These are phyloP conservation scores for Eucalyptus erythrocorys DNA, from an alignment of 345 rosid genomes.

Conservation along the genomic window DNA sequence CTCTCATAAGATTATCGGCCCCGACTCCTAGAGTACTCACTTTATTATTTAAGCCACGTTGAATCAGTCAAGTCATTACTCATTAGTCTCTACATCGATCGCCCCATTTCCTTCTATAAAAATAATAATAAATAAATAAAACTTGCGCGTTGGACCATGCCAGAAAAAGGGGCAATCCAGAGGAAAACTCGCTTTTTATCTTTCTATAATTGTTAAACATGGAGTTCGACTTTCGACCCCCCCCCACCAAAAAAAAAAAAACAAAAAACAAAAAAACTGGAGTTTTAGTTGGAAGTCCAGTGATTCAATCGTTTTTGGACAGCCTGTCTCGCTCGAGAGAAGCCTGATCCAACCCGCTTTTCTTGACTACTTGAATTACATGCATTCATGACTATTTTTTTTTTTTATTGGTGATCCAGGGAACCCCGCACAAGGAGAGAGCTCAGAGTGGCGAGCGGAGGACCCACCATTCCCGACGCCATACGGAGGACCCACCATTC, in stretches of 20 bases:
- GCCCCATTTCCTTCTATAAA: not conserved
- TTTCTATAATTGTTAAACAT: too few species aligned
- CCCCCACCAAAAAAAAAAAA: too few species aligned
- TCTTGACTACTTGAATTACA: too few species aligned
- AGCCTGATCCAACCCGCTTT: too few species aligned
- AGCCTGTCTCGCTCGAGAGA: not conserved
- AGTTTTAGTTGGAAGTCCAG: not conserved
- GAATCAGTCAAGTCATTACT: not conserved
- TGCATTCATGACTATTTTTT: too few species aligned
- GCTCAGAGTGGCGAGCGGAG: too few species aligned
- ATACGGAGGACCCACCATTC: too few species aligned
- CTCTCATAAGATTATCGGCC: not conserved
- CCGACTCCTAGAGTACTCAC: not conserved
- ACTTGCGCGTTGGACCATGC: not conserved
- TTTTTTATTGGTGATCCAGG: too few species aligned
- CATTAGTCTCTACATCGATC: not conserved
- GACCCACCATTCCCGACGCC: too few species aligned
- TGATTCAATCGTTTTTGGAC: not conserved
- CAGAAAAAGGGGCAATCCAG: not conserved
- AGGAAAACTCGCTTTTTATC: not conserved
- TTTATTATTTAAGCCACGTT: not conserved
- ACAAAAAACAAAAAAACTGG: too few species aligned
- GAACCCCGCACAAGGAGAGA: too few species aligned
- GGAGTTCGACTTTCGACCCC: too few species aligned
- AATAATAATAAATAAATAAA: accelerated